Conservation (phyloP, 345 rosid species). For the Trapa bicornis region DNA sequence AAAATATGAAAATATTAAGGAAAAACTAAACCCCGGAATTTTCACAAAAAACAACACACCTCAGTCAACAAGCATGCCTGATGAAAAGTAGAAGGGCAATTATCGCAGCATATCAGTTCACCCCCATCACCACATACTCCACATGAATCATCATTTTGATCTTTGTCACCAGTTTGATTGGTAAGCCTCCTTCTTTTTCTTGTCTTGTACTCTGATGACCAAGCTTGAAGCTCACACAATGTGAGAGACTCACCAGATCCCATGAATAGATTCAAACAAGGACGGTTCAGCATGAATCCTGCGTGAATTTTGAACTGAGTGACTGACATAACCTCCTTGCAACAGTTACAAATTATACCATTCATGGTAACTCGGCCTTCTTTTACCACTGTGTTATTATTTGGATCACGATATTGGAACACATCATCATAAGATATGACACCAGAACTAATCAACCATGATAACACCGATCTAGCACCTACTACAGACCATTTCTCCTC, state of each 20-base stretch:
- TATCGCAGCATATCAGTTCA: slow-evolving; percentile 87
- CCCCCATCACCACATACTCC: slow-evolving; percentile 85
- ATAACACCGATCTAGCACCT: slow-evolving; percentile 61
- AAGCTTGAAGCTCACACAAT: slow-evolving; percentile 73
- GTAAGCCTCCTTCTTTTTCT: slow-evolving; percentile 38
- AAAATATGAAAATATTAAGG: not conserved
- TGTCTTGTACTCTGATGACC: slow-evolving; percentile 74
- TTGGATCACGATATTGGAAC: slow-evolving; percentile 59
- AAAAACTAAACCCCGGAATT: not conserved
- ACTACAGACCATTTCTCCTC: slow-evolving; percentile 34
- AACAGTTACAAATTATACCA: slow-evolving; percentile 78
- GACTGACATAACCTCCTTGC: slow-evolving; percentile 50
- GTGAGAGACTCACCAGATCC: slow-evolving; percentile 69
- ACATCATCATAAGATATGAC: slow-evolving; percentile 54
- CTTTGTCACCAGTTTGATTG: slow-evolving; percentile 46
- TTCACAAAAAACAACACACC: slow-evolving; percentile 36
- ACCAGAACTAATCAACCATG: slow-evolving; percentile 62
- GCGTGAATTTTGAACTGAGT: slow-evolving; percentile 74
- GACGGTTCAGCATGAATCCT: slow-evolving; percentile 29
- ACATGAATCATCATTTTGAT: slow-evolving; percentile 91
- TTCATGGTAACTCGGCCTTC: slow-evolving; percentile 55
- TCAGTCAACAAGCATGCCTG: slow-evolving; percentile 64
- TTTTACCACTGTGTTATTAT: slow-evolving; percentile 50
- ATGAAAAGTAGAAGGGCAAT: slow-evolving; percentile 89
- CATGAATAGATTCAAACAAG: slow-evolving; percentile 75